Conservation (phyloP, 164 flowering plant genomes). For the Euptelea pleiosperma region DNA sequence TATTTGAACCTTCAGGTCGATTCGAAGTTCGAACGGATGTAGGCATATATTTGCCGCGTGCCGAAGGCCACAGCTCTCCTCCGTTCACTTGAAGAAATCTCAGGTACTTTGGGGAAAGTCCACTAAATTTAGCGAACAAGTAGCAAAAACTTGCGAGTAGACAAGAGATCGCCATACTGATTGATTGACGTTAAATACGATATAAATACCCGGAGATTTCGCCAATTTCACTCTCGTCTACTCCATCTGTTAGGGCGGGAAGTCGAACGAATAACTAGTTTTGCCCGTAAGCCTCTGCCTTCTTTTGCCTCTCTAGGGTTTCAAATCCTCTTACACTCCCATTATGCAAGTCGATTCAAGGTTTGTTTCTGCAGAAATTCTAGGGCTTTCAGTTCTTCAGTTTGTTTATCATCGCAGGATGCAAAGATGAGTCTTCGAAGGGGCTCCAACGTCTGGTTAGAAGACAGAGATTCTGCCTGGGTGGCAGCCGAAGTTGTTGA, state of each 20-base stretch:
- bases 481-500: constrained; percentile 64
- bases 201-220: constrained; percentile 4
- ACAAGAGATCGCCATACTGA: not conserved
- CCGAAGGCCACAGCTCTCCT: not conserved
- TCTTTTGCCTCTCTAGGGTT: constrained; percentile 11
- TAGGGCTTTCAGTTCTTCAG: constrained; percentile 23
- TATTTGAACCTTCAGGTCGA: not conserved
- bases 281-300: constrained; percentile 12
- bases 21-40: constrained; percentile 7
- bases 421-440: constrained; percentile 58
- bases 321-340: not conserved
- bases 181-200: too few species aligned
- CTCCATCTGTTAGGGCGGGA: constrained; percentile 20
- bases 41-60: constrained; percentile 7
- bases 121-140: not conserved
- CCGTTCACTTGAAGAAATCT: not conserved
- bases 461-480: constrained; percentile 74
- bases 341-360: not conserved
- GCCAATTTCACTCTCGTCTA: constrained; percentile 7
- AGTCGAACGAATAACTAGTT: constrained; percentile 9
- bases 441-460: constrained; percentile 85
- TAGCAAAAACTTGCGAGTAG: not conserved
- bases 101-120: not conserved
- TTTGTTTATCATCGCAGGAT: constrained; percentile 9
- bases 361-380: constrained; percentile 1